These are phyloP conservation scores for Casaregolazyma lundiana DNA, from an alignment of 1,139 yeast species.

Conservation along the genomic window DNA sequence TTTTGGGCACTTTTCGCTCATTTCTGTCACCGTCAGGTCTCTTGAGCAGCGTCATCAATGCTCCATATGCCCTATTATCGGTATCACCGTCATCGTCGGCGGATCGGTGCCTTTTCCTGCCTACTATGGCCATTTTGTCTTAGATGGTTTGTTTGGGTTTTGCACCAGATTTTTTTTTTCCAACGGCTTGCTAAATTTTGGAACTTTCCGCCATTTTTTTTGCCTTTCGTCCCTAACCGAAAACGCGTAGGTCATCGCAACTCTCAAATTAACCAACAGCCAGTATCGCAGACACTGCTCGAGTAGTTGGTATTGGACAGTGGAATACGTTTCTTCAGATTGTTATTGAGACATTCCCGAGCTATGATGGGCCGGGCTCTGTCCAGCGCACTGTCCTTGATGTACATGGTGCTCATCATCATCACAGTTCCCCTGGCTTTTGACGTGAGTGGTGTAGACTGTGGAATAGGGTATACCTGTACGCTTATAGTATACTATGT, in stretches of 20 bases:
- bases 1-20: slow-evolving; percentile 8
- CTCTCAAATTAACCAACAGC: too few relatives aligned
- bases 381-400: slow-evolving; percentile 23
- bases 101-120: slow-evolving; percentile 23
- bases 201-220: background rate
- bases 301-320: background rate
- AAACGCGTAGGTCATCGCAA: background rate
- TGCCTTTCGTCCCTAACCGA: slow-evolving; percentile 1
- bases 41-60: slow-evolving; percentile 64
- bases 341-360: background rate
- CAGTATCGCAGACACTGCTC: too few relatives aligned
- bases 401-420: slow-evolving; percentile 56
- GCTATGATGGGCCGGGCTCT: slow-evolving; percentile 2
- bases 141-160: slow-evolving; percentile 9
- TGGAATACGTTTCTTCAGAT: background rate
- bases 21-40: slow-evolving; percentile 40
- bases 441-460: slow-evolving; percentile 85
- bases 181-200: background rate
- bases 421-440: slow-evolving; percentile 91
- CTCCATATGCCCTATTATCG: slow-evolving; percentile 56
- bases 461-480: slow-evolving; percentile 84
- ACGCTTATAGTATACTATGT: slow-evolving; percentile 68
- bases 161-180: slow-evolving; percentile 1
- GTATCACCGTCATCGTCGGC: slow-evolving; percentile 24
- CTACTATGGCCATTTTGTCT: slow-evolving; percentile 3